Conservation (phyloP, 306 rosid genomes). For the Malus asiatica region DNA sequence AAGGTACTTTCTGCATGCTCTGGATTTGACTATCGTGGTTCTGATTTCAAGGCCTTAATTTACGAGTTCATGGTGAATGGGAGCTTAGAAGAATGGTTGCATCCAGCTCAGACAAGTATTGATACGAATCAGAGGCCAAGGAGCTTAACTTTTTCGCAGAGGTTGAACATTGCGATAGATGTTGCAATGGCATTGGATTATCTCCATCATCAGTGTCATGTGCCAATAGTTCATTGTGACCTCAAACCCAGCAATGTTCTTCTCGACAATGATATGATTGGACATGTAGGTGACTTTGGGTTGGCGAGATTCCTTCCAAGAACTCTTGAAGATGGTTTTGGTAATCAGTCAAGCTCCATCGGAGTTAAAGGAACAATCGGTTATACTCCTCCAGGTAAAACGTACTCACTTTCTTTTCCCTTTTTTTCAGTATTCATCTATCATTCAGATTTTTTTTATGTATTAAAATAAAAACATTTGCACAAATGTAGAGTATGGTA, state of each 20-base stretch:
- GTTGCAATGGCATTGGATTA: background rate
- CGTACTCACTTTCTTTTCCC: background rate
- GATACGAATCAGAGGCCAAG: too few relatives aligned
- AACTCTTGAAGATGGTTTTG: background rate
- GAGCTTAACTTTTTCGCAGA: too few relatives aligned
- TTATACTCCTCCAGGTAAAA: background rate
- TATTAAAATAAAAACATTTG: background rate
- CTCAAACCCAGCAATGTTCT: background rate
- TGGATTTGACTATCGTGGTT: too few relatives aligned
- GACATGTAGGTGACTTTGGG: background rate
- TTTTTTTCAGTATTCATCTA: too few relatives aligned
- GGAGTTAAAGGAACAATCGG: background rate
- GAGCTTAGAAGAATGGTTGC: too few relatives aligned
- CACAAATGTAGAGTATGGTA: background rate
- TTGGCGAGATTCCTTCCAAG: background rate
- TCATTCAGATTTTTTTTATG: too few relatives aligned
- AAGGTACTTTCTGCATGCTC: too few relatives aligned
- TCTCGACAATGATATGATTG: background rate
- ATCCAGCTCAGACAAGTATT: too few relatives aligned
- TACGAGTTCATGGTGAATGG: too few relatives aligned
- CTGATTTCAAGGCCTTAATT: too few relatives aligned
- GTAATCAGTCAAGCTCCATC: background rate
- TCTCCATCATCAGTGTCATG: background rate
- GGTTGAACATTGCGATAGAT: background rate
- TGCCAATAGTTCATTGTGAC: background rate